phyloP scores from a whole-genome alignment of 768 basidiomycete genomes.

The Podaxis carcinomalis region DNA sequence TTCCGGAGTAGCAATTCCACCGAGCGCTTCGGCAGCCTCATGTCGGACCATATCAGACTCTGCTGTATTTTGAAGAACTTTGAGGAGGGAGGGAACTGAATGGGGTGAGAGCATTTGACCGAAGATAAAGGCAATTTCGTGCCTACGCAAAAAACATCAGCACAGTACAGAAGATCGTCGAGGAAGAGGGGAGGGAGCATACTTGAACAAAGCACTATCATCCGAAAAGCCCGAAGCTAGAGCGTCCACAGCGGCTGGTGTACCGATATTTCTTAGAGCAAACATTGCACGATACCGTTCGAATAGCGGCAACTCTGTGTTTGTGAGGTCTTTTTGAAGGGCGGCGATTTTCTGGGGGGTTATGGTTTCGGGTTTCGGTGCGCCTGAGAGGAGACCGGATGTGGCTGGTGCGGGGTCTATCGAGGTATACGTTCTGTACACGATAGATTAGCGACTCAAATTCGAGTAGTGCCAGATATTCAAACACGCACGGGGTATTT shows the following conservation, averaged over 20 bases:
- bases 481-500: slow-evolving; percentile 32
- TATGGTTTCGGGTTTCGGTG: slow-evolving; percentile 46
- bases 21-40: slow-evolving; percentile 96
- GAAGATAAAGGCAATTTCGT: slow-evolving; percentile 98
- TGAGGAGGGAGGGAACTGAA: slow-evolving; percentile 80
- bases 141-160: slow-evolving; percentile 40
- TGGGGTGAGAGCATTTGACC: slow-evolving; percentile 90
- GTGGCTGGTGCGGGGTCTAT: slow-evolving; percentile 88
- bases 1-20: slow-evolving; percentile 93
- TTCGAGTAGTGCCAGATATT: background rate
- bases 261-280: slow-evolving; percentile 89
- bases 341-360: slow-evolving; percentile 44
- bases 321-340: slow-evolving; percentile 61
- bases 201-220: slow-evolving; percentile 92
- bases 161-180: background rate
- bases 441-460: background rate
- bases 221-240: slow-evolving; percentile 90
- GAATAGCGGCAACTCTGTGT: slow-evolving; percentile 71
- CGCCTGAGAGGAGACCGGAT: slow-evolving; percentile 54
- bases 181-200: slow-evolving; percentile 19
- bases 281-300: slow-evolving; percentile 98
- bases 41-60: slow-evolving; percentile 98
- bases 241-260: slow-evolving; percentile 80
- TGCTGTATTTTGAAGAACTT: slow-evolving; percentile 62
- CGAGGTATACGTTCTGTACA: slow-evolving; percentile 64